These are phyloP conservation scores for Sisymbrium irio DNA, from an alignment of 345 rosid species.

Conservation along the genomic window DNA sequence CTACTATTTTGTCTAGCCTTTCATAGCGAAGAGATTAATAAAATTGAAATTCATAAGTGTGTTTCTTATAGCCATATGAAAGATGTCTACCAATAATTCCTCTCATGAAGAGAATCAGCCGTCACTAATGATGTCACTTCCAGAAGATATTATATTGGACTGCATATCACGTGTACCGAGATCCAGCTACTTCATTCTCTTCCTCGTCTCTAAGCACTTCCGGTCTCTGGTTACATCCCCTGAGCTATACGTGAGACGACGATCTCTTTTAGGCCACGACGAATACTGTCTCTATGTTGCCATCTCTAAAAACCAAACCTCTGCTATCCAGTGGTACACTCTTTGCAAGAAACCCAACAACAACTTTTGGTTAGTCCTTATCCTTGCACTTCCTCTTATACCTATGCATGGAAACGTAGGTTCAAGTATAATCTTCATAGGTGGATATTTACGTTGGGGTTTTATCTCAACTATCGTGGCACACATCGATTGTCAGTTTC, in stretches of 20 bases:
- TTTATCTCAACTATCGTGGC: not conserved
- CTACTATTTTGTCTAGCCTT: not conserved
- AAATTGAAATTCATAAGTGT: not conserved
- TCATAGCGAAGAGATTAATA: not conserved
- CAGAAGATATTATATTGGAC: not conserved
- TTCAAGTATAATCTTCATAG: not conserved
- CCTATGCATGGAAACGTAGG: constrained; percentile 13
- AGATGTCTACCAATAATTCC: not conserved
- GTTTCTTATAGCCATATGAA: not conserved
- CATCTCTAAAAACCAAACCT: no score
- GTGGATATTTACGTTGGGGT: not conserved
- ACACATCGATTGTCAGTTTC: constrained; percentile 3
- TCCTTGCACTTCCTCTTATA: constrained; percentile 13
- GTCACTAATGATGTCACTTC: not conserved
- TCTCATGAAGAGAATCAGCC: not conserved
- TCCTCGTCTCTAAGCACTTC: not conserved
- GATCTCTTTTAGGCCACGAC: not conserved
- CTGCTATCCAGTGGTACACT: no score
- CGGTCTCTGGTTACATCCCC: constrained; percentile 2
- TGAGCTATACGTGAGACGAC: not conserved
- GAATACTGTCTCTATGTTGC: not conserved
- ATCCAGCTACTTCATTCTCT: not conserved
- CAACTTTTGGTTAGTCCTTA: not conserved
- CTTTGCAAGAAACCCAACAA: no score
- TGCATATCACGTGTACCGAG: not conserved